These are phyloP conservation scores for Beverwykella pulmonaria DNA, from an alignment of 495 filamentous ascomycete species.

Conservation along the genomic window DNA sequence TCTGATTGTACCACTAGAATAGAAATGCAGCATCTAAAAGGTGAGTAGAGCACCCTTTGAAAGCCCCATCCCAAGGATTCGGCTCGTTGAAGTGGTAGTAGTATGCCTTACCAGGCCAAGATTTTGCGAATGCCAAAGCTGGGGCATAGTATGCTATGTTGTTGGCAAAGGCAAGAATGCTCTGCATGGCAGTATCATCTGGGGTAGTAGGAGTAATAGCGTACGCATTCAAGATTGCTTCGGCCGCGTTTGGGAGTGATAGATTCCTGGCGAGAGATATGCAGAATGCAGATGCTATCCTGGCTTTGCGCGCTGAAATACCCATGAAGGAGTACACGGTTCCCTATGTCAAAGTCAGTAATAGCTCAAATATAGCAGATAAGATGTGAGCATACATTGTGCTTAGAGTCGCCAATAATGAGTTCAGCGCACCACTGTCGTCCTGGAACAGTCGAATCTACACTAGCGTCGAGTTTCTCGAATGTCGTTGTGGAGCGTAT, in stretches of 20 bases:
- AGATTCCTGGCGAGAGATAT: constrained; percentile 38
- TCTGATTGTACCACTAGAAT: constrained; percentile 53
- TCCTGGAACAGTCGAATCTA: constrained; percentile 14
- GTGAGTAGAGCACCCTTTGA: constrained; percentile 49
- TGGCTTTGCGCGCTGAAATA: constrained; percentile 34
- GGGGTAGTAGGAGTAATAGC: constrained; percentile 35
- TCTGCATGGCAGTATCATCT: constrained; percentile 45
- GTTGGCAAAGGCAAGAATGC: constrained; percentile 47
- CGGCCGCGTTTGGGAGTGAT: constrained; percentile 28
- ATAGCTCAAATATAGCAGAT: too few species aligned
- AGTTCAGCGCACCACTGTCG: constrained; percentile 45
- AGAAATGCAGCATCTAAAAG: constrained; percentile 54
- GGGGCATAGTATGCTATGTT: constrained; percentile 51
- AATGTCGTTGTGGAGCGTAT: constrained; percentile 41
- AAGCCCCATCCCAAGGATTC: constrained; percentile 54
- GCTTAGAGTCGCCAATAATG: constrained; percentile 50
- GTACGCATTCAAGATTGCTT: constrained; percentile 46
- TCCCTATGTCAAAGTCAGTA: constrained; percentile 27
- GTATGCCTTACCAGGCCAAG: constrained; percentile 48
- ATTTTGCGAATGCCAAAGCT: constrained; percentile 42
- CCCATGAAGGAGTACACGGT: constrained; percentile 41
- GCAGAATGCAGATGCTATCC: constrained; percentile 45
- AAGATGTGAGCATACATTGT: constrained; percentile 45
- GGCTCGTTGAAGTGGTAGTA: constrained; percentile 56
- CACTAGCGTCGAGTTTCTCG: constrained; percentile 25